Percentiles rank a stretch among this genome's conserved stretches.
Conservation (phyloP, 768 basidiomycete species). For the Chalciporus sphaerocephalus region DNA sequence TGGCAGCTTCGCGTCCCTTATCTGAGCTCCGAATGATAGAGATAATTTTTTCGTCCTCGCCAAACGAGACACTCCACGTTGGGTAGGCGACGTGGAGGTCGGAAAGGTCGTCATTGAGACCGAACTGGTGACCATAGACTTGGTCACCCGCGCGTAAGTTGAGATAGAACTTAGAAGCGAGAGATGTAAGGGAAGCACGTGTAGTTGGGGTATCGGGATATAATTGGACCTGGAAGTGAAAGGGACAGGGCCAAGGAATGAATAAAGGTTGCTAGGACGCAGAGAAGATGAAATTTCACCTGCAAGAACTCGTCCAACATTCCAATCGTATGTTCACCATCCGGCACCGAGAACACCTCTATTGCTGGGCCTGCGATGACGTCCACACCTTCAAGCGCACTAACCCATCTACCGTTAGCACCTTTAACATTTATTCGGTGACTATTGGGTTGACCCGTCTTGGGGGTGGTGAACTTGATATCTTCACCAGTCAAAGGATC, state of each 20-base stretch:
- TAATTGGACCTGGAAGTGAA: slow-evolving; percentile 46
- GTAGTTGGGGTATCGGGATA: slow-evolving; percentile 59
- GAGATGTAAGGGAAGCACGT: slow-evolving; percentile 39
- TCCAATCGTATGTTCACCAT: slow-evolving; percentile 47
- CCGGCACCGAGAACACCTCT: slow-evolving; percentile 54
- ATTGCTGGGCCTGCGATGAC: slow-evolving; percentile 55
- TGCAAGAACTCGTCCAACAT: slow-evolving; percentile 76
- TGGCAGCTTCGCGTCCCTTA: slow-evolving; percentile 54
- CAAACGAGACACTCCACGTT: slow-evolving; percentile 63
- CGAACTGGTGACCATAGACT: slow-evolving; percentile 56
- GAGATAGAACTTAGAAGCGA: slow-evolving; percentile 49
- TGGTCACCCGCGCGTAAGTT: slow-evolving; percentile 49
- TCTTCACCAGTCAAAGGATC: slow-evolving; percentile 80
- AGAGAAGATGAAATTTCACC: slow-evolving; percentile 36
- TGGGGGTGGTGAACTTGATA: slow-evolving; percentile 26
- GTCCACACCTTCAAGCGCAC: slow-evolving; percentile 54
- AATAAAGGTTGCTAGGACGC: neutral
- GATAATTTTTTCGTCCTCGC: slow-evolving; percentile 53
- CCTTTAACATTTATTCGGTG: slow-evolving; percentile 1
- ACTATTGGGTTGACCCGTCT: neutral
- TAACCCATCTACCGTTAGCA: slow-evolving; percentile 21
- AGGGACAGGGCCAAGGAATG: too few species aligned
- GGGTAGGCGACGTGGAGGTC: slow-evolving; percentile 49
- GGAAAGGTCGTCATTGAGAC: slow-evolving; percentile 39
- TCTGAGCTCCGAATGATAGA: slow-evolving; percentile 44